Evolutionary conservation across 2,329 filamentous ascomycete species (phyloP).

Genomic region (Sclerotinia borealis): DNA sequence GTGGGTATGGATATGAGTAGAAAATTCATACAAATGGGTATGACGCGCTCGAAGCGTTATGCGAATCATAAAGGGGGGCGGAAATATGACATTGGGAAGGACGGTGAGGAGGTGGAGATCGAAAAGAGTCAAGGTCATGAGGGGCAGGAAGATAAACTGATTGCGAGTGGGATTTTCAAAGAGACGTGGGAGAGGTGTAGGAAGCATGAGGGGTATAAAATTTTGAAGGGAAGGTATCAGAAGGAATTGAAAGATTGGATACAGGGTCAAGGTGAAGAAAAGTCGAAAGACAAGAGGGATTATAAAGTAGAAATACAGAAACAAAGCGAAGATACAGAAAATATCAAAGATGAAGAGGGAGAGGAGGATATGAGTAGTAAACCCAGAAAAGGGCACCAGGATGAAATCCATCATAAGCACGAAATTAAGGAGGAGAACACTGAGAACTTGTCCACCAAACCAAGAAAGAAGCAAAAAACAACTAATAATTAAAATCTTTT

Average conservation of each 20-base stretch:
- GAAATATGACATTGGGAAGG: constrained; percentile 41
- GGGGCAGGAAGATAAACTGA: constrained; percentile 44
- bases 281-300: not conserved
- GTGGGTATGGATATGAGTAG: constrained; percentile 59
- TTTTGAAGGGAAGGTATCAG: not conserved
- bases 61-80: constrained; percentile 50
- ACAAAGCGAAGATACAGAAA: not conserved
- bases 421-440: not conserved
- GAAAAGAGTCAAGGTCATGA: constrained; percentile 40
- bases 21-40: constrained; percentile 62
- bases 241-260: not conserved
- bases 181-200: constrained; percentile 37
- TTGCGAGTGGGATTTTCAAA: constrained; percentile 44
- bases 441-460: not conserved
- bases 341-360: not conserved
- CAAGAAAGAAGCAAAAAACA: not conserved
- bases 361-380: not conserved
- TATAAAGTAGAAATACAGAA: not conserved
- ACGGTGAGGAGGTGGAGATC: constrained; percentile 22
- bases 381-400: not conserved
- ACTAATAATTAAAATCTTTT: not conserved
- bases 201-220: not conserved
- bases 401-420: not conserved
- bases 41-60: constrained; percentile 55
- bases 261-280: not conserved